Base-by-base conservation (phyloP, 1,284 basidiomycete genomes). In the Farysia itapuensis region DNA sequence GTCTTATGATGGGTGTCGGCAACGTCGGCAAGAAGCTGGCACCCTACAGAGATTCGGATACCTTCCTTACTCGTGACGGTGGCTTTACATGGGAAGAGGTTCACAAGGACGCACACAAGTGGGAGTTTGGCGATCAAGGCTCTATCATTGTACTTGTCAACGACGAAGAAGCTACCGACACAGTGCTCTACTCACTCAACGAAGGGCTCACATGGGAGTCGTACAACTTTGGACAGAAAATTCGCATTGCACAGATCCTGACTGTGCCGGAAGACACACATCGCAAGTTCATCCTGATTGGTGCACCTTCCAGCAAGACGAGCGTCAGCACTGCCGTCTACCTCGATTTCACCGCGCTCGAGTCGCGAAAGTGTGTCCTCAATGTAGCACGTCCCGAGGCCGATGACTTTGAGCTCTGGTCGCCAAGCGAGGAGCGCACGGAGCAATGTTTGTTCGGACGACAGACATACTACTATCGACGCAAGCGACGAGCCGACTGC, bases 11-110 rank as follows among this genome's bases (percentile, higher is more conserved):
- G 82, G 95, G 88, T 1, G 91, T 97, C 30, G 94, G 94, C n/a
- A 98, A 91, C 69, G 92, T 98, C 7, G 94, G 95, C 22, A 86
- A 90, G 61, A 78, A 80, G 5, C 84, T 98, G 1, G 85, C 84
- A 0, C 81, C 85, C 0, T 98, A 98, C 78, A 83, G 81, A 3
- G 88, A 96, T 32, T 87, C 86, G 57, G 94, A 97, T 77, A 95
- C 92, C 0, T 98, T 97, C 85, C 82, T 98, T 29, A 92, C 89
- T 34, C 88, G 94, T 3, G 91, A 99, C 70, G 95, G 86, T 5
- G 95, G 94, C 6, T 96, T 96, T 79, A 91, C 89, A 0, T 99
- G 94, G 94, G 86, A 95, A 74, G 94, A 98, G 79, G 88, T 99
- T 3, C 90, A 92, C 80, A 98, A 98, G 77, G 93, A 95, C 67